Evolutionary conservation across 768 basidiomycete genomes (phyloP).

Genomic region (Leccinum imitatum): DNA sequence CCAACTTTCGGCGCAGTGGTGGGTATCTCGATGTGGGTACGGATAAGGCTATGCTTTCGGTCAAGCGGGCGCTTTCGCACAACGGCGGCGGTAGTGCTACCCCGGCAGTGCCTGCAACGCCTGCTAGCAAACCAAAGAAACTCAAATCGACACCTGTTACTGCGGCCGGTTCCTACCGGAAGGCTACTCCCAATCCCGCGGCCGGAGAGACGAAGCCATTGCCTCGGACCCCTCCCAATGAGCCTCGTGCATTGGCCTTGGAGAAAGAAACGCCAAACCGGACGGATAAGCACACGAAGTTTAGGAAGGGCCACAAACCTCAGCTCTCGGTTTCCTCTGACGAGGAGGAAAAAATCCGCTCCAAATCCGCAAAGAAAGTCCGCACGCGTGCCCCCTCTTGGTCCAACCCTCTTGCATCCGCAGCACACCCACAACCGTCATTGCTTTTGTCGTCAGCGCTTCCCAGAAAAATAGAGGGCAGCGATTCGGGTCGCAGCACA

Average conservation of each 20-base stretch:
- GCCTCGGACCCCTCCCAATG: slow-evolving; percentile 29
- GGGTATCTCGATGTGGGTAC: slow-evolving; percentile 17
- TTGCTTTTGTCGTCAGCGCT: slow-evolving; percentile 25
- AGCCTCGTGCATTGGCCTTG: slow-evolving; percentile 3
- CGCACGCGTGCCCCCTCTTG: slow-evolving; percentile 39
- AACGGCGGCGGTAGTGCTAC: slow-evolving; percentile 24
- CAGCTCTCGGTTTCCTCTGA: slow-evolving; percentile 63
- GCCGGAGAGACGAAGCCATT: slow-evolving; percentile 8
- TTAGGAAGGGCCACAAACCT: slow-evolving; percentile 36
- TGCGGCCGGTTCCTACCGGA: slow-evolving; percentile 6
- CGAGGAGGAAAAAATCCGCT: slow-evolving; percentile 70
- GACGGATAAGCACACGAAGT: slow-evolving; percentile 14
- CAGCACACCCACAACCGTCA: slow-evolving; percentile 20
- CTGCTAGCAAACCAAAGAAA: slow-evolving; percentile 20
- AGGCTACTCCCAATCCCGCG: neutral
- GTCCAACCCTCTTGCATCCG: slow-evolving; percentile 27
- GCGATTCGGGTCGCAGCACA: slow-evolving; percentile 20
- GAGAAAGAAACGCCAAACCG: slow-evolving; percentile 24
- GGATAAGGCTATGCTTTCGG: slow-evolving; percentile 23
- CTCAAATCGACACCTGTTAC: slow-evolving; percentile 3
- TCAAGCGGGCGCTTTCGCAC: slow-evolving; percentile 57
- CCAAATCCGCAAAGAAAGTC: slow-evolving; percentile 60
- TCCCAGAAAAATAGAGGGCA: slow-evolving; percentile 11
- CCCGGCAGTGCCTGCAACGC: slow-evolving; percentile 6
- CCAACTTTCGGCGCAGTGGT: slow-evolving; percentile 15